Evolutionary conservation across 805 yeast species (phyloP), one percentile per base, ranked within the genome.

Genomic region (Monosporozyma yasuniensis): DNA sequence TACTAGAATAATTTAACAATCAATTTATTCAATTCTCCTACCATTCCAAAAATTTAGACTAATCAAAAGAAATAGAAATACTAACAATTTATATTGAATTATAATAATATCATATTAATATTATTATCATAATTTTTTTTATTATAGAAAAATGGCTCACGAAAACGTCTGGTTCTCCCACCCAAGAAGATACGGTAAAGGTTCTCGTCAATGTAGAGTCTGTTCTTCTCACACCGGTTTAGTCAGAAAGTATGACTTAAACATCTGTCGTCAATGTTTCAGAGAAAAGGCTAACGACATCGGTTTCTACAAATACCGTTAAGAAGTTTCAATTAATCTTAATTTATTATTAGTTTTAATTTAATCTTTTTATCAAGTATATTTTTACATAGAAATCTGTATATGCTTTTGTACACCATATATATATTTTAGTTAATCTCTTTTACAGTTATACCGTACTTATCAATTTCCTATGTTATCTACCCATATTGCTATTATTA

Each of bases 141-240:
- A 35, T 18, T 35, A 35, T 77, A 46, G 28, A 81, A 86, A 78
- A 57, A 90, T 90, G 98, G 96, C 97, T 85, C 98, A 90, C 96
- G 96, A 88, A 84, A 84, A 88, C 89, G 96, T 91, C 84, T 93
- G 99, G 99, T 93, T 78, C 84, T 90, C 98, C 76, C 99, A 93
- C 96, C 99, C 99, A 84, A 88, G 98, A 87, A 90, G 86, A 79
- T 91, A 81, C 89, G 99, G 99, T 79, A 93, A 93, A 87, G 99
- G 99, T 80, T 87, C 98, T 71, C 96, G 99, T 82, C 93, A 87
- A 81, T 93, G 98, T 83, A 93, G 98, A 78, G 90, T 91, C 82
- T 88, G 96, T 75, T 81, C 96, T 70, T 87, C 98, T 77, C 97
- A 91, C 90, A 76, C 87, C 68, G 98, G 98, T 83, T 87, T 93